Conservation (phyloP, 805 yeast genomes). For the Saturnispora gosingensis region DNA sequence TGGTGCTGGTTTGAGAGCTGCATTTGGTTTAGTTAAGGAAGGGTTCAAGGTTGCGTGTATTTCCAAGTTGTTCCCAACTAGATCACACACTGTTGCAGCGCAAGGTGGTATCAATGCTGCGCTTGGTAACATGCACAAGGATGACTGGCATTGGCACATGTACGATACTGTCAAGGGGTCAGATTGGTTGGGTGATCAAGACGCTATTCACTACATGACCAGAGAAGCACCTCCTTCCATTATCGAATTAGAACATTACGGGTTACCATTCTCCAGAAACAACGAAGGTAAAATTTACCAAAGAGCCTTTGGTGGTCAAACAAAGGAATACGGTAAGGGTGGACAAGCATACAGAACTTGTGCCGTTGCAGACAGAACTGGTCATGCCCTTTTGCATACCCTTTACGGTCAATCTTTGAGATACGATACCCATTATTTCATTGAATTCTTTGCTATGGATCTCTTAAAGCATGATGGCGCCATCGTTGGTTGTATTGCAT, state of each 20-base stretch:
- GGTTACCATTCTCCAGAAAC: constrained; percentile 97
- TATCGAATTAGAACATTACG: constrained; percentile 94
- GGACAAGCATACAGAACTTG: constrained; percentile 99
- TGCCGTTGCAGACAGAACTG: constrained; percentile 99
- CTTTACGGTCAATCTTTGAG: constrained; percentile 93
- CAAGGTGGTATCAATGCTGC: constrained; percentile 99
- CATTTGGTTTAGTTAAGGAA: constrained; percentile 93
- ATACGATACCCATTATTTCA: constrained; percentile 96
- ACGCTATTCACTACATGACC: constrained; percentile 98
- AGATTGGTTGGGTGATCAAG: constrained; percentile 99
- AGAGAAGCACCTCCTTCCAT: constrained; percentile 95
- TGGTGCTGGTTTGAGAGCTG: constrained; percentile 98
- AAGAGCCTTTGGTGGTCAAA: constrained; percentile 98
- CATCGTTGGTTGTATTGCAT: constrained; percentile 94
- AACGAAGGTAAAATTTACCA: constrained; percentile 95
- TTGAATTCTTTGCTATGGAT: constrained; percentile 94
- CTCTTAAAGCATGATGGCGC: constrained; percentile 90
- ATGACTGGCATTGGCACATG: constrained; percentile 99
- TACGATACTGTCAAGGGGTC: constrained; percentile 98
- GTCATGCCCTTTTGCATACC: constrained; percentile 93
- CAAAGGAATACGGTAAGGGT: constrained; percentile 92
- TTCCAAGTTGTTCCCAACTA: constrained; percentile 92
- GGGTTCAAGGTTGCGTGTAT: constrained; percentile 98
- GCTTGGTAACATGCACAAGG: constrained; percentile 95
- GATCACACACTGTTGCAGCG: constrained; percentile 98